These are phyloP conservation scores for Candida tetrigidarum DNA, from an alignment of 1,139 yeast genomes.

Conservation along the genomic window DNA sequence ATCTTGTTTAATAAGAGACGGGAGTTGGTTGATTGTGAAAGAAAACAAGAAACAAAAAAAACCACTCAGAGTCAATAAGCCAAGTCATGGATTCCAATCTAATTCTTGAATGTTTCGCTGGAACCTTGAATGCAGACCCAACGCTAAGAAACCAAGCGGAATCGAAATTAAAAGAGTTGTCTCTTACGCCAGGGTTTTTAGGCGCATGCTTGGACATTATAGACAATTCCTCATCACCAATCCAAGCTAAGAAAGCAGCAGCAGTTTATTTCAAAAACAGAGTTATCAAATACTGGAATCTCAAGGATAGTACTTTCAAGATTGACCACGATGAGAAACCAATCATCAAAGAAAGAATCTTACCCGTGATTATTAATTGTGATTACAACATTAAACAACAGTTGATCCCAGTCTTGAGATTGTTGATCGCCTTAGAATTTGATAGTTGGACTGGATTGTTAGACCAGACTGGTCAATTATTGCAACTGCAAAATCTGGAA, in stretches of 20 bases:
- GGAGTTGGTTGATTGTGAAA: too few species aligned
- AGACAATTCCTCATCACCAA: conserved; percentile 42
- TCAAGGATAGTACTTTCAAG: conserved; percentile 18
- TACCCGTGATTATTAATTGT: conserved; percentile 44
- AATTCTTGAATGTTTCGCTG: conserved; percentile 78
- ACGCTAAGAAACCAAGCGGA: conserved; percentile 72
- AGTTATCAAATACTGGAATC: conserved; percentile 66
- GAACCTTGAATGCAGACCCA: conserved; percentile 76
- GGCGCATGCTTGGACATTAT: conserved; percentile 84
- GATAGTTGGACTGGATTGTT: conserved; percentile 71
- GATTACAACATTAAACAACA: conserved; percentile 60
- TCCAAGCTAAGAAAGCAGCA: conserved; percentile 72
- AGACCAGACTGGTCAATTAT: conserved; percentile 58
- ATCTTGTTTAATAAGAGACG: too few species aligned
- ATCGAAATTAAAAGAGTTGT: conserved; percentile 58
- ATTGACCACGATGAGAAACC: conserved; percentile 76
- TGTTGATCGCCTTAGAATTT: conserved; percentile 70
- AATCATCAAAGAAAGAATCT: conserved; percentile 63
- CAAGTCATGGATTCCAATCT: conserved; percentile 63
- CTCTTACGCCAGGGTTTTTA: conserved; percentile 70
- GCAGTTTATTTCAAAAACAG: conserved; percentile 88
- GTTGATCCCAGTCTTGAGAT: conserved; percentile 69
- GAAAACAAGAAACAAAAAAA: not conserved
- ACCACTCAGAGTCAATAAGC: not conserved
- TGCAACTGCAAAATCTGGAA: conserved; percentile 38